These are phyloP conservation scores for Trichoderma aggressivum DNA, from an alignment of 2,329 filamentous ascomycete species.

Conservation along the genomic window DNA sequence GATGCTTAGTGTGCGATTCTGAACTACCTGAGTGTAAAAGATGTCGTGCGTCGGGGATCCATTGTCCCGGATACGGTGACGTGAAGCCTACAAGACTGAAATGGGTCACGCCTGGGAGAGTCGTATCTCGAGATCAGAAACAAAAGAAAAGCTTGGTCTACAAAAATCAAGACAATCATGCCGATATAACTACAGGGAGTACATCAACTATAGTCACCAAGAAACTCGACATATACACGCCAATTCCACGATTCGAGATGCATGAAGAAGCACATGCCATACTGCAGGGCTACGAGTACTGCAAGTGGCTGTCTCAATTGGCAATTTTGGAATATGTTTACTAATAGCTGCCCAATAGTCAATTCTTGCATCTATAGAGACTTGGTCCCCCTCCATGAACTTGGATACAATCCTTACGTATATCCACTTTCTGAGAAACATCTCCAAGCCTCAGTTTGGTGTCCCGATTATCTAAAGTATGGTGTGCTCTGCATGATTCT, in stretches of 20 bases:
- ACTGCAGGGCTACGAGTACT: not conserved
- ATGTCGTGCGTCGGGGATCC: not conserved
- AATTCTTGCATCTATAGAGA: slow-evolving; percentile 3
- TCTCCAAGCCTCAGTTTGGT: not conserved
- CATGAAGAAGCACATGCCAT: not conserved
- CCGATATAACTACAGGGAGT: not conserved
- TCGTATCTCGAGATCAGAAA: slow-evolving; percentile 1
- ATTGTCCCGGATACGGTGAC: not conserved
- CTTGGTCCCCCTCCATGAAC: not conserved
- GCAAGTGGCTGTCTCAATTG: not conserved
- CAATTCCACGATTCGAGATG: not conserved
- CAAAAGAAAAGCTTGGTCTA: not conserved
- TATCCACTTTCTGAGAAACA: not conserved
- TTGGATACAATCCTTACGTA: not conserved
- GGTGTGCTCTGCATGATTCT: not conserved
- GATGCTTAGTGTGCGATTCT: not conserved
- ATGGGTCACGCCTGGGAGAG: not conserved
- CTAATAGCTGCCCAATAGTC: not conserved
- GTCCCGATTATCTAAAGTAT: not conserved
- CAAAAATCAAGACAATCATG: not conserved
- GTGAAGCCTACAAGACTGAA: not conserved
- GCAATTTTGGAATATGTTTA: not conserved
- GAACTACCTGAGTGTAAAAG: not conserved
- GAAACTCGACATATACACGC: not conserved
- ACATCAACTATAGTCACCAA: not conserved